A percentile compares a stretch with the other conserved stretches of the same genome.
Conservation (phyloP, 2,329 filamentous ascomycete genomes). For the Colletotrichum sp. region DNA sequence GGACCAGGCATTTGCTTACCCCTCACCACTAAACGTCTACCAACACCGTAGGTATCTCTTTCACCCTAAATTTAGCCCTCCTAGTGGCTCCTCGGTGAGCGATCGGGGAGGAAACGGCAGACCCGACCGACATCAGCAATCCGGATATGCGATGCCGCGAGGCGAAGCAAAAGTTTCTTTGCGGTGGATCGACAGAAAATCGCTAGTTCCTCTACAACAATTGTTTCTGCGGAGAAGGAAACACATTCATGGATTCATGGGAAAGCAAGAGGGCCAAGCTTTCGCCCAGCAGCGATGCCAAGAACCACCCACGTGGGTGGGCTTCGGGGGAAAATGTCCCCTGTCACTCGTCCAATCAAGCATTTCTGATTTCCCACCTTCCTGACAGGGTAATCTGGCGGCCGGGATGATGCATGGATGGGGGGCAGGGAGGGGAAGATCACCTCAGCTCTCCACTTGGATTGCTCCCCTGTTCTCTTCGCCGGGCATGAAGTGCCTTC, state of each 20-base stretch:
- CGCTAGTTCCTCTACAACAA: background rate
- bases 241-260: background rate
- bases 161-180: background rate
- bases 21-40: background rate
- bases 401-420: background rate
- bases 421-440: background rate
- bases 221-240: background rate
- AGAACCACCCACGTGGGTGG: slow-evolving; percentile 5
- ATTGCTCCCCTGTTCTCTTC: background rate
- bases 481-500: background rate
- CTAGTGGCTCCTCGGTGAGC: background rate
- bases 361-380: background rate
- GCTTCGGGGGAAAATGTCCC: background rate
- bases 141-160: background rate
- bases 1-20: background rate
- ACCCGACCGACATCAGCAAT: background rate
- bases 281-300: slow-evolving; percentile 8
- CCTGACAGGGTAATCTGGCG: background rate
- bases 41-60: background rate
- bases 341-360: background rate
- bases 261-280: background rate
- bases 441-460: background rate
- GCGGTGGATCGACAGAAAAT: background rate
- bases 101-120: background rate
- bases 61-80: background rate